These are phyloP conservation scores for Gossypium ekmanianum DNA, from an alignment of 345 rosid species.

Conservation along the genomic window DNA sequence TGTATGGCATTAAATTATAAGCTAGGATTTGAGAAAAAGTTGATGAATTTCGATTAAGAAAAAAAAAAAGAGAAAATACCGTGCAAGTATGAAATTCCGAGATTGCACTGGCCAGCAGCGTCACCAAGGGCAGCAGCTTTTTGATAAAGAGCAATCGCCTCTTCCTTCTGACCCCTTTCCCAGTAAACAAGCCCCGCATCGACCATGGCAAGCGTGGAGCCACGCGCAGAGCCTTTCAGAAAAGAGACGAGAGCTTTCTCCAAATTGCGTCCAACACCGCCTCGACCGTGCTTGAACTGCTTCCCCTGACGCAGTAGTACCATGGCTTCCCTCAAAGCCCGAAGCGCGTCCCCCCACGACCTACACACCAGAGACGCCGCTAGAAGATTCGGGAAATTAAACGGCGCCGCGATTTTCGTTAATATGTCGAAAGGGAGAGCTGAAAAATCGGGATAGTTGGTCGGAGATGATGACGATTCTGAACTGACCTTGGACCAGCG, in stretches of 20 bases:
- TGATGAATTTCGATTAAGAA: not conserved
- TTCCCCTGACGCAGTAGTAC: constrained; percentile 69
- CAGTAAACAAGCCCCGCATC: constrained; percentile 89
- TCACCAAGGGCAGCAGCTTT: constrained; percentile 84
- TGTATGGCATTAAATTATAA: not conserved
- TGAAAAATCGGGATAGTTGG: constrained; percentile 46
- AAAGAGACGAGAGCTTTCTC: constrained; percentile 81
- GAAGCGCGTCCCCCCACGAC: constrained; percentile 78
- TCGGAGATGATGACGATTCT: constrained; percentile 12
- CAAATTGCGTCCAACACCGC: constrained; percentile 53
- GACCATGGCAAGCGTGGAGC: constrained; percentile 95
- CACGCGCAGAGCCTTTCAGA: constrained; percentile 74
- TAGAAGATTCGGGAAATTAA: constrained; percentile 56
- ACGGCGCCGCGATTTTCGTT: constrained; percentile 57
- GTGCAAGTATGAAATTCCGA: constrained; percentile 74
- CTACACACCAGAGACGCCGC: constrained; percentile 74
- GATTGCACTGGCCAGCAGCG: constrained; percentile 70
- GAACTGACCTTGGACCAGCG: constrained; percentile 9
- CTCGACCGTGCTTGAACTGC: constrained; percentile 80
- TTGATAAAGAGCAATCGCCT: constrained; percentile 50
- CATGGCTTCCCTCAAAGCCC: constrained; percentile 87
- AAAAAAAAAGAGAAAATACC: constrained; percentile 32
- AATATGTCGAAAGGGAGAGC: constrained; percentile 68
- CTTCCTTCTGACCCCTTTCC: constrained; percentile 61
- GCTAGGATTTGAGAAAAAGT: not conserved